Base-by-base conservation (phyloP, 225 moss, liverwort and hornwort species). In the Pseudoscleropodium purum region DNA sequence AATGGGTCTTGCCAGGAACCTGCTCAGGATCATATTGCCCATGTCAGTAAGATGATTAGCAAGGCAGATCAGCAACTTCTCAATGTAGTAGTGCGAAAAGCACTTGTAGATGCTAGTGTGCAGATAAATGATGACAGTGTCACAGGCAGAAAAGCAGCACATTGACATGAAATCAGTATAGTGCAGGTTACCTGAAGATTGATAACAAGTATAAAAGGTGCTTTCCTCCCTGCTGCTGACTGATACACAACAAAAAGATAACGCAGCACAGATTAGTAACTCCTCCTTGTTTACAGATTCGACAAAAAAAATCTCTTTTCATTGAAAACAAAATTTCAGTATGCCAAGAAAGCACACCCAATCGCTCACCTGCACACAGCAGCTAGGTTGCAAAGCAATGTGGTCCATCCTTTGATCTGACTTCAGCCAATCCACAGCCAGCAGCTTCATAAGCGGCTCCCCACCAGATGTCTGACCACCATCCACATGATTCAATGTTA, bases 371-470 rank as follows among this genome's bases (percentile, higher is more conserved):
- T 96, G 95, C 51, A 96, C 96, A 92, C 94, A 92, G 85, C 89
- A 93, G 86, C 90, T 90, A 27, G 95, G 90, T 89, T 95, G 91
- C 91, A 90, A 89, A 41, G 96, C 94, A 85, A 96, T 88, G 47
- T 91, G 91, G 83, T 95, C 94, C 57, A 95, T 91, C 85, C 89
- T 95, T 17, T 82, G 88, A 84, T 93, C 95, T 16, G 94, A 93
- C 86, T 93, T 93, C 73, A 96, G 89, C 96, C 96, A 96, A 81
- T 96, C 96, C 90, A 96, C 96, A 75, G 95, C 95, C 57, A 95
- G 89, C 23, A 96, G 91, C 82, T 94, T 94, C 90, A 96, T 78
- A 43, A 96, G 91, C 13, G 96, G 95, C 67, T 96, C 96, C 75
- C 94, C 94, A 86, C 96, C 96, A 87, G 93, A 92, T 54, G 91